Evolutionary conservation across 1,284 basidiomycete species (phyloP).

Genomic region (Pseudozyma hubeiensis): DNA sequence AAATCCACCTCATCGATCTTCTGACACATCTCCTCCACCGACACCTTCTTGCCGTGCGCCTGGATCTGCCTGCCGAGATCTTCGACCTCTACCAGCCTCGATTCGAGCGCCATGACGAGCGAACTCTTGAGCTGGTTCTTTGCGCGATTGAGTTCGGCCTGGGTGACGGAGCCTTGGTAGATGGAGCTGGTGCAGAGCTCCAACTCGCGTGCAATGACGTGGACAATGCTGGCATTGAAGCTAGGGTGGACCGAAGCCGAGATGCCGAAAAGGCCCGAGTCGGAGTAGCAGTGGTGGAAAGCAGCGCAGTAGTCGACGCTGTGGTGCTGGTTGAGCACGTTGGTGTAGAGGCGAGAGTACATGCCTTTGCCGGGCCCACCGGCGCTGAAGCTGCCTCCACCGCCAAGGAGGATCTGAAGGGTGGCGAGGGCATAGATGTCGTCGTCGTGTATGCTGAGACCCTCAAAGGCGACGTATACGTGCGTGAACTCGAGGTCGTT

Average conservation of each 20-base stretch:
- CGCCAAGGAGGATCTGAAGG: conserved; percentile 93
- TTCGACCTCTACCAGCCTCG: conserved; percentile 79
- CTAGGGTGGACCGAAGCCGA: conserved; percentile 86
- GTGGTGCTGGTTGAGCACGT: conserved; percentile 93
- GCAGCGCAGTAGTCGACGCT: conserved; percentile 96
- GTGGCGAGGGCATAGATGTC: conserved; percentile 95
- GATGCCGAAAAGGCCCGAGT: conserved; percentile 92
- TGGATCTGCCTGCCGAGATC: conserved; percentile 79
- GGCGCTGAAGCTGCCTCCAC: conserved; percentile 94
- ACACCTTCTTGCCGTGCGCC: conserved; percentile 88
- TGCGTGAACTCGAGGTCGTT: conserved; percentile 85
- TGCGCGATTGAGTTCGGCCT: conserved; percentile 82
- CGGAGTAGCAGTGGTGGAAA: conserved; percentile 97
- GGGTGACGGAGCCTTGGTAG: conserved; percentile 72
- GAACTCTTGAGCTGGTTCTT: conserved; percentile 96
- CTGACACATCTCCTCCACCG: conserved; percentile 89
- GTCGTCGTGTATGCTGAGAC: conserved; percentile 88
- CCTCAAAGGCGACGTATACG: conserved; percentile 92
- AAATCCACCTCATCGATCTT: conserved; percentile 85
- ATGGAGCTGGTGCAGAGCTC: conserved; percentile 69
- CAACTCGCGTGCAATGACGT: conserved; percentile 85
- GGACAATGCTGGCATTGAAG: conserved; percentile 77
- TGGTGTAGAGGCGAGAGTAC: conserved; percentile 97
- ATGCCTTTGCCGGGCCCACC: conserved; percentile 98
- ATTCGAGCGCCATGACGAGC: conserved; percentile 95